Evolutionary conservation across 2,329 filamentous ascomycete genomes (phyloP), one percentile per base, ranked within the genome.

Genomic region (Aspergillus eucalypticola): DNA sequence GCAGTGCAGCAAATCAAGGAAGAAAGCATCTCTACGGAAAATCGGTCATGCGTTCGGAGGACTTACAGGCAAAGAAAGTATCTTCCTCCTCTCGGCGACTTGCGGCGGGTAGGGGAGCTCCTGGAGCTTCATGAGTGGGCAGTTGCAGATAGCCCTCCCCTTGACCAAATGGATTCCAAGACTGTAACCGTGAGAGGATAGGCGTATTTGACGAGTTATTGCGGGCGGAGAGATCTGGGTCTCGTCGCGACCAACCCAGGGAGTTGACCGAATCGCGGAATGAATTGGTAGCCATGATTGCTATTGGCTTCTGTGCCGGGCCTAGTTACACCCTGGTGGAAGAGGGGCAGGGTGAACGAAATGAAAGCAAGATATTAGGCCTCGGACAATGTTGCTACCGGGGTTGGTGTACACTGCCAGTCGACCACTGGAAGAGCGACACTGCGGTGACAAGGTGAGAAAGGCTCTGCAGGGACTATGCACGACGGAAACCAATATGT

Each of bases 231-330:
- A 90, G 81, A 71, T 96, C 90, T 66, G 86, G 77, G 60, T 92
- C 89, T 72, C 94, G 87, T 69, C 94, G 90, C 72, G 91, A 91
- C 95, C 95, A 98, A 63, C 95, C 95, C 71, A 98, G 80, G 61
- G 92, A 95, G 82, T 91, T 96, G 83, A 98, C 92, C 21, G 91
- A 96, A 78, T 97, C 92, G 75, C 93, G 88, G 78, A 99, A 98
- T 50, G 91, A 91, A 67, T 88, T 83, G 54, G 71, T 67, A 13
- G 73, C 66, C 73, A 75, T 75, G 54, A 42, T 63, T 27, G 53
- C 59, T 51, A 60, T 58, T 58, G 41, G 56, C 58, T 51, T 64
- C 29, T 57, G 46, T 48, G 41, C 23, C 23, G 48, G 35, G 35
- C 35, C 19, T 13, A 42, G 57, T 21, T 27, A n/a, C 25, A 21